Evolutionary conservation across 345 rosid species (phyloP), one percentile per base, ranked within the genome.

Genomic region (Gossypium anomalum): DNA sequence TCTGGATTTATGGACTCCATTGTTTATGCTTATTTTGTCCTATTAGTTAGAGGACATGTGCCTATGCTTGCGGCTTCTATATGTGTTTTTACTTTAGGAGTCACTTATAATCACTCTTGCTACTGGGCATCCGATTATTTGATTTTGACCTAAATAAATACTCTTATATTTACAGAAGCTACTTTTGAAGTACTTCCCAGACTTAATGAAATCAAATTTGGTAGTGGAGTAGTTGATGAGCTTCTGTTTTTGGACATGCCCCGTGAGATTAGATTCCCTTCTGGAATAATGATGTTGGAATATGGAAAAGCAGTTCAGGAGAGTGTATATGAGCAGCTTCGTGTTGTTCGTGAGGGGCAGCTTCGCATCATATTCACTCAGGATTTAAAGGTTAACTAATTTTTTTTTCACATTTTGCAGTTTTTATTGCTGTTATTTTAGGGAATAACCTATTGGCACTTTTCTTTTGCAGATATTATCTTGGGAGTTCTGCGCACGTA

Each of bases 311-410:
- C 97, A 61, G 97, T 95, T 75, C 96, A 93, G 76, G 99, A 93
- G 85, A 95, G 91, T 86, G 96, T 95, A 27, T 91, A 93, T 74
- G 99, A 95, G 85, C 94, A 95, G 67, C 92, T 93, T 82, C 99
- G 98, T 74, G 96, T 95, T 78, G 94, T 95, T 63, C 98, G 96
- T 51, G 99, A 93, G 89, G 99, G 99, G 76, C 94, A 87, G 81
- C 96, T 95, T 67, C 92, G 99, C 59, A 88, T 95, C 74, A 77
- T 90, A 79, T 95, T 95, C 75, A 86, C 96, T 71, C 92, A 88
- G 60, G 99, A 95, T 67, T 86, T 95, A 63, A 93, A 95, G 98
- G 98, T 94, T 72, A 61, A 55, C 25, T 44, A 43, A 63, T 77
- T 41, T 45, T 73, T 58, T 34, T 71, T 78, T 76, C 15, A 15